phyloP scores from a whole-genome alignment of 164 flowering plant species.

The Vitis cinerea region DNA sequence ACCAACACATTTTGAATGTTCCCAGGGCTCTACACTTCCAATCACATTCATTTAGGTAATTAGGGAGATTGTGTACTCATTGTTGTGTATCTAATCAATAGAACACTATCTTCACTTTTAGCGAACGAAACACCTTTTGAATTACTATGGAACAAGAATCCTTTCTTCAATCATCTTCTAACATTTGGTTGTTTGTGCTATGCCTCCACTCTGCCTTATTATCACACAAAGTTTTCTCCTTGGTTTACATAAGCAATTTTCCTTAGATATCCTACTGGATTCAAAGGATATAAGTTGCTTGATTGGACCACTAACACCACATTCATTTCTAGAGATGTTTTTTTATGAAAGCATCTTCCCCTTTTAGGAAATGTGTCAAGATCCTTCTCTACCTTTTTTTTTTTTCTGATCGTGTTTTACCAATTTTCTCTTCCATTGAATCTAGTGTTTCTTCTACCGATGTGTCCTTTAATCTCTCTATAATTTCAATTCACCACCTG shows the following conservation, averaged over 20 bases:
- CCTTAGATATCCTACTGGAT: not conserved
- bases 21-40: not conserved
- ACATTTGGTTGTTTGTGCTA: not conserved
- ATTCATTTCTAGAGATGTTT: not conserved
- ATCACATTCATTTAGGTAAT: not conserved
- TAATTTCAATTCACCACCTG: not conserved
- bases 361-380: too few relatives aligned
- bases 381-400: too few relatives aligned
- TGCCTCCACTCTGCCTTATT: not conserved
- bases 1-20: not conserved
- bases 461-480: not conserved
- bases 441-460: not conserved
- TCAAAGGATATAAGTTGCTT: not conserved
- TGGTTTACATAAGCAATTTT: not conserved
- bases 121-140: not conserved
- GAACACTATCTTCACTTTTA: not conserved
- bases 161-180: not conserved
- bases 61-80: not conserved
- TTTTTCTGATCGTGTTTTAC: not conserved
- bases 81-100: not conserved
- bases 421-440: not conserved
- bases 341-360: slow-evolving; percentile 6
- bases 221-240: not conserved
- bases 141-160: not conserved
- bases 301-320: not conserved